phyloP scores from a whole-genome alignment of 75 land plant species.

The Pinus albicaulis region DNA sequence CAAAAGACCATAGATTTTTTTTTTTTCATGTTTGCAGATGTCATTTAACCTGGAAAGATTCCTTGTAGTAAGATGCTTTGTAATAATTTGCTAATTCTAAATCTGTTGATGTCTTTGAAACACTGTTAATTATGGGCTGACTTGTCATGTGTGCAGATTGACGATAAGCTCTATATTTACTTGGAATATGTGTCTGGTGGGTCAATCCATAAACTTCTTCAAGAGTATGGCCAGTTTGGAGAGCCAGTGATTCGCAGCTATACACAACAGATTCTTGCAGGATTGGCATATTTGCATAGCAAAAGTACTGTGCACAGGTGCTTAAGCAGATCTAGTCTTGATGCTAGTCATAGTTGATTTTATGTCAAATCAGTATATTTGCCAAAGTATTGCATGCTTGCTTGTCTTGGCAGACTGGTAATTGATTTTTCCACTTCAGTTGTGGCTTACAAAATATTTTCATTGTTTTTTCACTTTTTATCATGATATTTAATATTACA shows the following conservation, averaged over 20 bases:
- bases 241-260: conserved; percentile 81
- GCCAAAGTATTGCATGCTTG: not conserved
- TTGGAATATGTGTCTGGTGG: conserved; percentile 95
- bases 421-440: not conserved
- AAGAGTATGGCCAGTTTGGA: conserved; percentile 76
- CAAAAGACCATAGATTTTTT: not conserved
- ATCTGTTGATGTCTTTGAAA: no score
- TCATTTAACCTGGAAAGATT: not conserved
- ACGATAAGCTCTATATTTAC: conserved; percentile 74
- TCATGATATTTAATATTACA: conserved; percentile 24
- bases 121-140: not conserved
- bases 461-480: not conserved
- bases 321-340: not conserved
- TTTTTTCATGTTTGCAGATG: not conserved
- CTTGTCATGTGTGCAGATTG: conserved; percentile 41
- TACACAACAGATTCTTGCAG: conserved; percentile 77
- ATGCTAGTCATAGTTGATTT: not conserved
- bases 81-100: no score
- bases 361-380: not conserved
- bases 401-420: not conserved
- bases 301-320: conserved; percentile 81
- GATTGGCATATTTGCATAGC: conserved; percentile 71
- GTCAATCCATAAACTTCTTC: conserved; percentile 79
- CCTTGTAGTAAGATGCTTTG: not conserved
- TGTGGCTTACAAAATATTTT: not conserved